Evolutionary conservation across 1,284 basidiomycete genomes (phyloP).

Genomic region (Ceratobasidium sp.): DNA sequence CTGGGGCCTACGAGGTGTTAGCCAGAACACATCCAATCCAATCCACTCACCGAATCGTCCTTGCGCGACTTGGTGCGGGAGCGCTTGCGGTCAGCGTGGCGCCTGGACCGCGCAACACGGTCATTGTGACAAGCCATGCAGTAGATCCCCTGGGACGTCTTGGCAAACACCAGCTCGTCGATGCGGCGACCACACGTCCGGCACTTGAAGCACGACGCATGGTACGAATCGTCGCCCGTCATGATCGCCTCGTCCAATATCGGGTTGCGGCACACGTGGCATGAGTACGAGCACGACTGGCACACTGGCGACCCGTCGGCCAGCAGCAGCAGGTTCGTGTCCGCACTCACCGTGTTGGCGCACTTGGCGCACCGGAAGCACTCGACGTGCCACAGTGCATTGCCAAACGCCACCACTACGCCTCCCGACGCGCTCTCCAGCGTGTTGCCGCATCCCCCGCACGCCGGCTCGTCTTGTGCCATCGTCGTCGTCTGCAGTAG

Average conservation of each 20-base stretch:
- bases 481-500: conserved; percentile 26
- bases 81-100: conserved; percentile 80
- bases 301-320: conserved; percentile 98
- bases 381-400: conserved; percentile 45
- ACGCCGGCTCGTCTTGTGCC: conserved; percentile 48
- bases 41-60: conserved; percentile 38
- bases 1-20: conserved; percentile 22
- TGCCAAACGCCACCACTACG: conserved; percentile 92
- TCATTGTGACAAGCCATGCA: conserved; percentile 99
- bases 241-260: conserved; percentile 98
- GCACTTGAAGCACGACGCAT: conserved; percentile 98
- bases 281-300: conserved; percentile 95
- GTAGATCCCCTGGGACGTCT: conserved; percentile 98
- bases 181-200: conserved; percentile 93
- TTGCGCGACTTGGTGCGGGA: conserved; percentile 44
- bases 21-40: no score
- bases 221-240: conserved; percentile 98
- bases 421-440: conserved; percentile 86
- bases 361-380: conserved; percentile 84
- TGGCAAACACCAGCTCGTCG: conserved; percentile 97
- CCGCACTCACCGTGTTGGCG: conserved; percentile 64
- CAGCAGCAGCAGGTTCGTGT: conserved; percentile 93
- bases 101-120: conserved; percentile 88
- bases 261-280: conserved; percentile 88
- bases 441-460: conserved; percentile 83